Conservation (phyloP, 179 eudicot species). For the Amaranthus tricolor region DNA sequence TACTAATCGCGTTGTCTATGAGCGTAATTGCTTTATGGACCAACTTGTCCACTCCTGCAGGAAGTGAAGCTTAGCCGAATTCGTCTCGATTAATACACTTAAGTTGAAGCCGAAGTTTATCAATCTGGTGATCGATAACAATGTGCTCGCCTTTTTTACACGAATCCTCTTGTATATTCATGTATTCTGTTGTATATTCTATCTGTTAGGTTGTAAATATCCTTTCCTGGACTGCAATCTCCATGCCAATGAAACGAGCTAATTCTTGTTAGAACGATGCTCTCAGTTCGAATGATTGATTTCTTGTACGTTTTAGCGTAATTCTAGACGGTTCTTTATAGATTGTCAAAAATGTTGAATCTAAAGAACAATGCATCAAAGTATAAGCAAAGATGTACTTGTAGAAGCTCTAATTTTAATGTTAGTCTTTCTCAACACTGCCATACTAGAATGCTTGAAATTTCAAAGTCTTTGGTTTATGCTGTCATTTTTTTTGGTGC, state of each 20-base stretch:
- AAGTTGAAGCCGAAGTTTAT: slow-evolving; percentile 10
- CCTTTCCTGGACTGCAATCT: slow-evolving; percentile 4
- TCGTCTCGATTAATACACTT: slow-evolving; percentile 14
- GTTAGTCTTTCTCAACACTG: too few species aligned
- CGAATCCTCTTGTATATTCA: not conserved
- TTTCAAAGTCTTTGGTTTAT: too few species aligned
- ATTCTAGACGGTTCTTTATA: not conserved
- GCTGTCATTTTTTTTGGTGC: too few species aligned
- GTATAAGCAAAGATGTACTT: too few species aligned
- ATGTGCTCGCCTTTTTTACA: not conserved
- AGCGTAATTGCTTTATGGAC: slow-evolving; percentile 50
- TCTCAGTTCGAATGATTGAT: not conserved
- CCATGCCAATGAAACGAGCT: not conserved
- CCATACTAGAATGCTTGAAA: too few species aligned
- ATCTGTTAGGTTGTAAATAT: slow-evolving; percentile 7
- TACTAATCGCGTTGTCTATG: slow-evolving; percentile 46
- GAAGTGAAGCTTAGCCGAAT: slow-evolving; percentile 3
- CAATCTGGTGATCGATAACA: slow-evolving; percentile 1
- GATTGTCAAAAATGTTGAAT: too few species aligned
- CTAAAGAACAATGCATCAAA: too few species aligned
- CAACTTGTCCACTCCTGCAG: slow-evolving; percentile 19
- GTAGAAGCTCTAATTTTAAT: too few species aligned
- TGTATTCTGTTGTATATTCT: slow-evolving; percentile 14
- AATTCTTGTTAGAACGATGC: not conserved
- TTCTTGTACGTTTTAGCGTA: not conserved